A percentile compares a stretch with the other conserved stretches of the same genome.
phyloP scores from a whole-genome alignment of 1,284 basidiomycete species.

The Cystobasidium sp. region DNA sequence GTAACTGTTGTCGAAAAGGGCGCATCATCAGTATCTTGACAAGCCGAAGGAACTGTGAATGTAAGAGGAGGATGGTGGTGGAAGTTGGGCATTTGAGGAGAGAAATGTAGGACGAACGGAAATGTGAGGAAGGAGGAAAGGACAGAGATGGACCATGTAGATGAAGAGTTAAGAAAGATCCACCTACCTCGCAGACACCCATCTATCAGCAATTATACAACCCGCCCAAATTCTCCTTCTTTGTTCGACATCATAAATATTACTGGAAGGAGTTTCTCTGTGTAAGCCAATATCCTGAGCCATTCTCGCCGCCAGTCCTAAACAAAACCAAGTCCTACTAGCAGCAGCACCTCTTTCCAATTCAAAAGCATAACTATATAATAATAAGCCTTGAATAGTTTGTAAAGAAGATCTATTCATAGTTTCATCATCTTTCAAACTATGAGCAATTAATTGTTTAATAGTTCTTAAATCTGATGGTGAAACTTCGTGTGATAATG shows the following conservation, averaged over 20 bases:
- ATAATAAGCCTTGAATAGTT: slow-evolving; percentile 86
- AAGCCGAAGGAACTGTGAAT: too few species aligned
- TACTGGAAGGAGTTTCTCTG: slow-evolving; percentile 63
- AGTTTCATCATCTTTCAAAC: slow-evolving; percentile 77
- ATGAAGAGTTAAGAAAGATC: background rate
- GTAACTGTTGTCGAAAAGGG: slow-evolving; percentile 61
- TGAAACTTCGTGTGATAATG: slow-evolving; percentile 80
- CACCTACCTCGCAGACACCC: slow-evolving; percentile 56
- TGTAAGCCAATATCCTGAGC: slow-evolving; percentile 92
- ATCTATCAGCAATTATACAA: slow-evolving; percentile 87
- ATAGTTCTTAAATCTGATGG: slow-evolving; percentile 81
- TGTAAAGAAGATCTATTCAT: slow-evolving; percentile 81
- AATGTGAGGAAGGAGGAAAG: background rate
- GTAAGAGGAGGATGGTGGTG: too few species aligned
- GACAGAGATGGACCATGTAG: background rate
- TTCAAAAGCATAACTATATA: slow-evolving; percentile 73
- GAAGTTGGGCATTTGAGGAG: too few species aligned
- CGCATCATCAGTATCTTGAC: too few species aligned
- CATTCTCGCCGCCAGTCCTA: slow-evolving; percentile 57
- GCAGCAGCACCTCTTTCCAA: slow-evolving; percentile 58
- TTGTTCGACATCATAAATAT: slow-evolving; percentile 67
- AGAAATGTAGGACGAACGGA: slow-evolving; percentile 53
- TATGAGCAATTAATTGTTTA: slow-evolving; percentile 70
- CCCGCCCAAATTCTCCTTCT: slow-evolving; percentile 85
- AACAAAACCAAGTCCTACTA: slow-evolving; percentile 56